Percentiles rank a stretch among this genome's conserved stretches.
Evolutionary conservation across 1,139 yeast genomes (phyloP).

Genomic region (Yamadazyma blattariae): DNA sequence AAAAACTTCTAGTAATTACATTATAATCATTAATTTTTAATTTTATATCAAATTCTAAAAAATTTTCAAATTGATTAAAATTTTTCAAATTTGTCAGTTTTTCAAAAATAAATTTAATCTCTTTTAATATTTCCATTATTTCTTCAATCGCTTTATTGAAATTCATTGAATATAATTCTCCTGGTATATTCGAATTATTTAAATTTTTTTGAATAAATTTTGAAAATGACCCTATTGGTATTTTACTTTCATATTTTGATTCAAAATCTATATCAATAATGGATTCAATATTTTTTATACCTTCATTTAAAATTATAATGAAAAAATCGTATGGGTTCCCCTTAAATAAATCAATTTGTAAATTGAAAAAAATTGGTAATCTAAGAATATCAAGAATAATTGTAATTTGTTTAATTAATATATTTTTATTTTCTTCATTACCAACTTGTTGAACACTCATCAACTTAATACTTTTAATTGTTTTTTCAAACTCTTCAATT

Average conservation of each 20-base stretch:
- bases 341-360: constrained; percentile 21
- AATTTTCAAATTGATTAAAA: constrained; percentile 33
- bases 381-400: constrained; percentile 25
- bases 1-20: constrained; percentile 58
- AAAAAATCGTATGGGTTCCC: constrained; percentile 8
- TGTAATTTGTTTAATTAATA: constrained; percentile 25
- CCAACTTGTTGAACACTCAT: background rate
- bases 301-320: constrained; percentile 17
- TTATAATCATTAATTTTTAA: constrained; percentile 30
- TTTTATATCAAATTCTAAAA: constrained; percentile 31
- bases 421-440: constrained; percentile 9
- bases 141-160: constrained; percentile 25
- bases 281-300: constrained; percentile 12
- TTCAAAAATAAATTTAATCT: constrained; percentile 23
- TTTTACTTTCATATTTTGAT: constrained; percentile 4
- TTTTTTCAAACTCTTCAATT: constrained; percentile 19
- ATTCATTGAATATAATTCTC: constrained; percentile 29
- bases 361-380: constrained; percentile 24
- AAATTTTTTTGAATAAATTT: constrained; percentile 54
- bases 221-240: constrained; percentile 34
- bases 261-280: constrained; percentile 1
- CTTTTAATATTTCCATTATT: constrained; percentile 33
- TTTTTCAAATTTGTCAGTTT: constrained; percentile 21
- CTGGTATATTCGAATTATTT: constrained; percentile 60
- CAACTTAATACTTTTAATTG: constrained; percentile 19